Base-by-base conservation (phyloP, 164 flowering plant species). In the Macadamia tetraphylla region DNA sequence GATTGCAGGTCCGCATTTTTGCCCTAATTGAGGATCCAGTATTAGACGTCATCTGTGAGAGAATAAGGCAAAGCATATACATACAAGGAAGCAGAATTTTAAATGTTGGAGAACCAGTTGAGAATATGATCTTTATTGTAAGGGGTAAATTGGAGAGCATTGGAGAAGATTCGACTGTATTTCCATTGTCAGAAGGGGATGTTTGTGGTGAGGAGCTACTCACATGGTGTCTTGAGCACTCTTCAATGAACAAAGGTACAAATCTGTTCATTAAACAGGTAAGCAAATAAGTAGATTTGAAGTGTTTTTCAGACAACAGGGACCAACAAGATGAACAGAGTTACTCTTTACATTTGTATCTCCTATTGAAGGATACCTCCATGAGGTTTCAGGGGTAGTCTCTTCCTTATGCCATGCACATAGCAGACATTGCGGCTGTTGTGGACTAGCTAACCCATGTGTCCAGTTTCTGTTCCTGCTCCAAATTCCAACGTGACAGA, bases 41-140 rank as follows among this genome's bases (percentile, higher is more conserved):
- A 62, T 70, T 87, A 58, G 98, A 90, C 79, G 82, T 88, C 52
- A 83, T 92, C 46, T 77, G 91, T 74, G 90, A 85, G 77, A 88
- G 82, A 67, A 73, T 92, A 60, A 77, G 84, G 46, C 92, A 81
- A 56, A 92, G 75, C 62, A 81, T 84, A 68, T 90, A 85, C 77
- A 83, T 90, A 49, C 74, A 73, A 67, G 92, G 82, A 70, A 84
- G 92, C 80, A 71, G 71, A 69, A 79, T 89, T 67, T 71, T 90
- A 55, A 67, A 75, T 75, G 67, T 18, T 61, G 90, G 85, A 55
- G 81, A 83, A 70, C 75, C 75, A 11, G 67, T 89, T 58, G 85
- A 84, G 17, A 84, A 81, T 64, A 83, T 88, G 87, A 76, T 83
- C 59, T 88, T 88, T 63, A 81, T 88, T 69, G 94, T 88, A 70